Evolutionary conservation across 1,284 basidiomycete genomes (phyloP), one percentile per base, ranked within the genome.

Genomic region (Sanghuangporus sanghuang): DNA sequence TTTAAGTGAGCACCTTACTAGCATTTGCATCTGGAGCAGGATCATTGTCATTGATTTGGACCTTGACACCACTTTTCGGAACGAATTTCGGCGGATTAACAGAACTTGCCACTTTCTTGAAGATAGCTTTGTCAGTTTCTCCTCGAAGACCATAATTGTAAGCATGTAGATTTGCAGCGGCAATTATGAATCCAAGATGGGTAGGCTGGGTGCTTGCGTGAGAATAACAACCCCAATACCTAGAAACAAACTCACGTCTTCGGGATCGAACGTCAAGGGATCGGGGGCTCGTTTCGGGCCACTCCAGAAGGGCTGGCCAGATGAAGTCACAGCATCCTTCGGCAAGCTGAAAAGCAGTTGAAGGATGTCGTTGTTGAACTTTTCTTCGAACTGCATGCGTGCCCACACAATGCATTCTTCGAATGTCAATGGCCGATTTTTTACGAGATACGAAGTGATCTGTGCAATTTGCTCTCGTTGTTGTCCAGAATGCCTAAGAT

Each of bases 351-450:
- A 95, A 55, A 99, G 76, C 49, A 99, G 79, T 76, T 99, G 97
- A 68, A 86, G 88, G 73, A 99, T 99, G 63, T 92, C 86, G 75
- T 98, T 96, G 79, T 86, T 91, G 75, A 94, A 99, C 76, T 94
- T 94, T 67, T 90, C 87, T 79, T 99, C 96, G 71, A 98, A 99
- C 74, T 96, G 93, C 68, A 96, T 77, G 44, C 97, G 86, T 23
- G 97, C 97, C 97, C 97, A 99, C 65, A 90, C 79, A 71, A 99
- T 94, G 77, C 97, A 99, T 76, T 98, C 95, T 71, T 98, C 95
- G 69, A 99, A 96, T 18, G 93, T 94, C 68, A 96, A 79, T 38
- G 97, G 97, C 73, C 96, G 93, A 75, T 93, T 85, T 61, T 91
- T 92, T 50, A 98, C 95, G 16, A 99, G 83, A 77, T 89, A 98